Percentiles rank a stretch among this genome's conserved stretches.
Conservation (phyloP, 805 yeast species). For the Cyberlindnera euphorbiiphila region DNA sequence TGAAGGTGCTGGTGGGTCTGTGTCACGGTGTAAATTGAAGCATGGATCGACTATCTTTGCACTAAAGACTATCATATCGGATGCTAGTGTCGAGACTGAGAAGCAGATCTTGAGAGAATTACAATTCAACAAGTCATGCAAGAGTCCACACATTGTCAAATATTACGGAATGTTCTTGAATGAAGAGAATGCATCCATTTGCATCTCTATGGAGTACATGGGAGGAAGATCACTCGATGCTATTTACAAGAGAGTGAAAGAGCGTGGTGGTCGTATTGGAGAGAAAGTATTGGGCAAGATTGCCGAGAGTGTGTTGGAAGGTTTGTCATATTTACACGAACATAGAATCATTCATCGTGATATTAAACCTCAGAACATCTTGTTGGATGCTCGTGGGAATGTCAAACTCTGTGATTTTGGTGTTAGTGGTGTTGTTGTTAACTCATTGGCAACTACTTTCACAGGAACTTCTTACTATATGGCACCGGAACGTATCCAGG, state of each 20-base stretch:
- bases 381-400: slow-evolving; percentile 70
- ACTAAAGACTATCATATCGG: slow-evolving; percentile 51
- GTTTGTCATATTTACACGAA: slow-evolving; percentile 83
- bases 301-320: slow-evolving; percentile 80
- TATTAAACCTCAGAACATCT: slow-evolving; percentile 91
- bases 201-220: slow-evolving; percentile 97
- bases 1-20: slow-evolving; percentile 94
- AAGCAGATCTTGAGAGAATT: slow-evolving; percentile 88
- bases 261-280: slow-evolving; percentile 80
- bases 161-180: slow-evolving; percentile 91
- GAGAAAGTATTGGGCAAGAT: slow-evolving; percentile 90
- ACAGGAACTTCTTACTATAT: slow-evolving; percentile 97
- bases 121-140: slow-evolving; percentile 80
- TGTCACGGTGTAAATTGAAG: slow-evolving; percentile 67
- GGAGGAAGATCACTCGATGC: slow-evolving; percentile 91
- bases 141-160: slow-evolving; percentile 79
- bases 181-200: slow-evolving; percentile 72
- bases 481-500: slow-evolving; percentile 98
- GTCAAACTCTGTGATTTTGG: slow-evolving; percentile 97
- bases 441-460: slow-evolving; percentile 92
- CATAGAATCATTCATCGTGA: slow-evolving; percentile 90
- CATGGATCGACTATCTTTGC: slow-evolving; percentile 72
- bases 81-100: slow-evolving; percentile 73
- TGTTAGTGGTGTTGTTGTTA: slow-evolving; percentile 94
- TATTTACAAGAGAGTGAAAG: slow-evolving; percentile 72